Percentiles rank a stretch among this genome's conserved stretches.
Conservation (phyloP, 2,329 filamentous ascomycete species). For the Venturia aucupariae region DNA sequence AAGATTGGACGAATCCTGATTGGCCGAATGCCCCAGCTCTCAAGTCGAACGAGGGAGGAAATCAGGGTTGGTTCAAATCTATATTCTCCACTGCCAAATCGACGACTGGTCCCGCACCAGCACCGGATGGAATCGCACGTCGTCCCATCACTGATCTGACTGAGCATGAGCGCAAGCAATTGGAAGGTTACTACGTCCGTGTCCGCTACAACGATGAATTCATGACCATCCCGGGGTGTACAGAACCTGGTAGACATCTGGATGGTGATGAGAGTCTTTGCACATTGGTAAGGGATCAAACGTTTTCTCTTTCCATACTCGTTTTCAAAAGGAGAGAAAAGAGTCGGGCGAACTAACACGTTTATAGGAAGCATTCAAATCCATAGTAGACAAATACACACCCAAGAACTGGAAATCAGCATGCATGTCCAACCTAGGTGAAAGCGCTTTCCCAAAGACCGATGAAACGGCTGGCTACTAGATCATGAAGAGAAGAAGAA, state of each 20-base stretch:
- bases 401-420: conserved; percentile 67
- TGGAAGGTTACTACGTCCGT: conserved; percentile 77
- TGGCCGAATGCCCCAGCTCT: conserved; percentile 5
- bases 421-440: conserved; percentile 50
- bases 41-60: conserved; percentile 6
- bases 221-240: conserved; percentile 75
- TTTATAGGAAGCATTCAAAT: conserved; percentile 72
- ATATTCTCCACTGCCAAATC: not conserved
- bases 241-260: conserved; percentile 66
- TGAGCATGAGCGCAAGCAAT: conserved; percentile 45
- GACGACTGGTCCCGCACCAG: not conserved
- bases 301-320: not conserved
- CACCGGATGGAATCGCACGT: conserved; percentile 46
- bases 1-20: not conserved
- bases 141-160: conserved; percentile 49
- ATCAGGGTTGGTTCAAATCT: conserved; percentile 3
- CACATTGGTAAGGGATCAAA: conserved; percentile 55
- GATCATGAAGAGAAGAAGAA: not conserved
- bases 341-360: too few relatives aligned
- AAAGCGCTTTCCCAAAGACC: conserved; percentile 40
- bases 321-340: not conserved
- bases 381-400: conserved; percentile 82
- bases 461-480: conserved; percentile 26
- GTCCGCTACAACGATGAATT: conserved; percentile 83
- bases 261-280: conserved; percentile 83